A percentile compares a stretch with the other conserved stretches of the same genome.
These are phyloP conservation scores for Ilyonectria destructans DNA, from an alignment of 2,329 filamentous ascomycete species.

Conservation along the genomic window DNA sequence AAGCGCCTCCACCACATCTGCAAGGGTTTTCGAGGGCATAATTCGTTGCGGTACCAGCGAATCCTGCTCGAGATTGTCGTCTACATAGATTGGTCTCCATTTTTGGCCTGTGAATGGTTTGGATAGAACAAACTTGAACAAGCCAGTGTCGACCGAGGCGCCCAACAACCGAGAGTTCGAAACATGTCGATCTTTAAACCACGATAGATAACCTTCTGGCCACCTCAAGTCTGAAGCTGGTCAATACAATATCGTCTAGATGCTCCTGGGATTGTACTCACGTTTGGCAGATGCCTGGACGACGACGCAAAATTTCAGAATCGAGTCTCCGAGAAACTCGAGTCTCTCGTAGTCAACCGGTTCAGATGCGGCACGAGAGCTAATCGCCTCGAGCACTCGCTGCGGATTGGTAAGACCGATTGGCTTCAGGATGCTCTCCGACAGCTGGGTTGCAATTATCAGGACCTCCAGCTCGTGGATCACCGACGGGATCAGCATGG, in stretches of 20 bases:
- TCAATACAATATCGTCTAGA: conserved; percentile 2
- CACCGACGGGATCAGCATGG: conserved; percentile 81
- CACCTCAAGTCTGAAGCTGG: conserved; percentile 70
- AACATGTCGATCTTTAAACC: conserved; percentile 79
- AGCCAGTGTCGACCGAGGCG: conserved; percentile 73
- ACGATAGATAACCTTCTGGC: conserved; percentile 84
- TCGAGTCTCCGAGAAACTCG: conserved; percentile 89
- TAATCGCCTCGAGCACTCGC: conserved; percentile 80
- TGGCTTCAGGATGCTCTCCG: conserved; percentile 50
- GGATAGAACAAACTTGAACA: conserved; percentile 83
- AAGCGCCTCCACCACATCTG: conserved; percentile 89
- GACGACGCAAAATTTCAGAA: conserved; percentile 83
- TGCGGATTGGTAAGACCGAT: conserved; percentile 69
- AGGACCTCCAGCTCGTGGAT: conserved; percentile 78
- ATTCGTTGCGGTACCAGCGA: conserved; percentile 43
- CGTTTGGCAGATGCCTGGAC: conserved; percentile 73
- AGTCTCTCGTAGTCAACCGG: conserved; percentile 83
- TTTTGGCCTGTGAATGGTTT: conserved; percentile 77
- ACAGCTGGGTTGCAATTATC: conserved; percentile 75
- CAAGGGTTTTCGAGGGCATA: conserved; percentile 84
- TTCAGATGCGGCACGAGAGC: conserved; percentile 73
- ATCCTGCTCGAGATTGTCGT: conserved; percentile 51
- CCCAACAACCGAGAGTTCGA: conserved; percentile 82
- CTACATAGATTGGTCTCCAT: conserved; percentile 79
- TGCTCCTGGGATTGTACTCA: conserved; percentile 52